phyloP scores from a whole-genome alignment of 2,329 filamentous ascomycete species.

The Fulvia fulva region DNA sequence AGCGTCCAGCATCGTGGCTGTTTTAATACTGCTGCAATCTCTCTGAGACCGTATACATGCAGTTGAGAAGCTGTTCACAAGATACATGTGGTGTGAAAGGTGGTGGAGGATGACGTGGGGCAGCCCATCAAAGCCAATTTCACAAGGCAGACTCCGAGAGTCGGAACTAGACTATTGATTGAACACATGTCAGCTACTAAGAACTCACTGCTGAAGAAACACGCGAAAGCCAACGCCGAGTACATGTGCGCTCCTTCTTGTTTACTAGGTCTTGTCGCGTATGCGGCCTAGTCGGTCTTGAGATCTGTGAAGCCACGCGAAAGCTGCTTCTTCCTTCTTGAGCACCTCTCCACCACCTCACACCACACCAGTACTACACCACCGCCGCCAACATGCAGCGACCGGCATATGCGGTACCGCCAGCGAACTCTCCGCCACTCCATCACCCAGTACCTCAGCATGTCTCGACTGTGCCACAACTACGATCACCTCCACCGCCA shows the following conservation, averaged over 20 bases:
- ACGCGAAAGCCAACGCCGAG: neutral
- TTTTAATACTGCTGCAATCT: neutral
- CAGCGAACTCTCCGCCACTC: constrained; percentile 78
- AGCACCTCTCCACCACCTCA: neutral
- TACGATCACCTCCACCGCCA: constrained; percentile 87
- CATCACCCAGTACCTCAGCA: constrained; percentile 98
- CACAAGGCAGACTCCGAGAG: neutral
- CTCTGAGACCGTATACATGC: no score
- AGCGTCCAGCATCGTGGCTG: constrained; percentile 73
- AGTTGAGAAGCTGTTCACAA: no score
- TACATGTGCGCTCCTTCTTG: neutral
- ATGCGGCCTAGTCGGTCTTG: neutral
- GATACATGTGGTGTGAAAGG: neutral
- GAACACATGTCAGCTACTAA: neutral
- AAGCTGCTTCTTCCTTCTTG: neutral
- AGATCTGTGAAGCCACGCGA: neutral
- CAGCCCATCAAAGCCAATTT: neutral
- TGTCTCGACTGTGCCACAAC: constrained; percentile 94
- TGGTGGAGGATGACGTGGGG: neutral
- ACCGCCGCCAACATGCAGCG: constrained; percentile 69
- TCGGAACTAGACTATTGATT: neutral
- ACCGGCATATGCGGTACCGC: constrained; percentile 70
- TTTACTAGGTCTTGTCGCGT: neutral
- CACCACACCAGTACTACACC: neutral
- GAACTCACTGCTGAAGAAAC: neutral